Evolutionary conservation across 768 basidiomycete species (phyloP).

Genomic region (Pulveroboletus sp.): DNA sequence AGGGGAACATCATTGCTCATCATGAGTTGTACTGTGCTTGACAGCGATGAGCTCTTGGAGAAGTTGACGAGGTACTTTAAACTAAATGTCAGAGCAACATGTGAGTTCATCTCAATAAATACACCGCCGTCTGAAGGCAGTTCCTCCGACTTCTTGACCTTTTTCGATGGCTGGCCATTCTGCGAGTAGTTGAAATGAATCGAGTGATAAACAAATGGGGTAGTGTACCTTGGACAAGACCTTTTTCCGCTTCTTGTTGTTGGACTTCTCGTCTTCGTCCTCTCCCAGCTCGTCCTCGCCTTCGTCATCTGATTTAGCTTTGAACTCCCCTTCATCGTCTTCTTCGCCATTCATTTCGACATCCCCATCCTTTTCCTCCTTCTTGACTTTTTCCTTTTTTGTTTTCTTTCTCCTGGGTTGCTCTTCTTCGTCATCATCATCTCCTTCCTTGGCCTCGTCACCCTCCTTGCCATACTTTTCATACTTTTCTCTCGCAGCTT

Average conservation of each 20-base stretch:
- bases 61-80: constrained; percentile 98
- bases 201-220: background rate
- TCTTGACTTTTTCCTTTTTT: constrained; percentile 38
- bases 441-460: constrained; percentile 37
- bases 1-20: constrained; percentile 92
- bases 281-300: constrained; percentile 47
- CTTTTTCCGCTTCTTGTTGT: constrained; percentile 70
- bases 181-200: background rate
- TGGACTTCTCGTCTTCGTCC: constrained; percentile 46
- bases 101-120: constrained; percentile 80
- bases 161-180: constrained; percentile 45
- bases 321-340: constrained; percentile 39
- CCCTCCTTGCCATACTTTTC: constrained; percentile 41
- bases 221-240: constrained; percentile 42
- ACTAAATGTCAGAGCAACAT: constrained; percentile 90
- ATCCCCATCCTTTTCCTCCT: constrained; percentile 38
- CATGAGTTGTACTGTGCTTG: constrained; percentile 71
- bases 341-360: constrained; percentile 50
- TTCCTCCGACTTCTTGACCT: constrained; percentile 55
- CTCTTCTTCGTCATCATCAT: constrained; percentile 39
- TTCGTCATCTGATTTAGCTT: constrained; percentile 42
- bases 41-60: constrained; percentile 78
- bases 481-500: constrained; percentile 41
- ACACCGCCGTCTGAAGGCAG: constrained; percentile 56
- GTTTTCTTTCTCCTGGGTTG: constrained; percentile 25